Conservation (phyloP, 441 rosid genomes). For the Pelargonium exstipulatum region DNA sequence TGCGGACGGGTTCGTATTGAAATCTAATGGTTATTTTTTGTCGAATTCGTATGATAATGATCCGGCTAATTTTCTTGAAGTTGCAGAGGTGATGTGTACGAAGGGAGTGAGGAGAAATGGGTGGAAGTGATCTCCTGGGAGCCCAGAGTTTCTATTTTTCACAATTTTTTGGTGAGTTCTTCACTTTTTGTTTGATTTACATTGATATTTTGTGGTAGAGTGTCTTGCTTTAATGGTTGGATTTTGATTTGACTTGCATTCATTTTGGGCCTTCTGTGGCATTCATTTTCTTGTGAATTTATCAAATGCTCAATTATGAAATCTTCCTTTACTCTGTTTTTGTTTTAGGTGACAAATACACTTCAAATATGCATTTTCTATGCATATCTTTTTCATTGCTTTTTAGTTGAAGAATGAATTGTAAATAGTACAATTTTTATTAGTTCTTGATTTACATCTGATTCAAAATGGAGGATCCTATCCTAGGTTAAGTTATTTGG, state of each 20-base stretch:
- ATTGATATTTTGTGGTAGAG: not conserved
- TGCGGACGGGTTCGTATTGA: constrained; percentile 6
- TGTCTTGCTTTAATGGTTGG: not conserved
- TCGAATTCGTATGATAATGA: not conserved
- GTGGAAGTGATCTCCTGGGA: constrained; percentile 30
- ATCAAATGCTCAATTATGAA: not conserved
- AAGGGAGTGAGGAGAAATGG: constrained; percentile 30
- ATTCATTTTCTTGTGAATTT: not conserved
- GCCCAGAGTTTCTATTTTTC: constrained; percentile 25
- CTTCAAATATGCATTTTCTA: not conserved
- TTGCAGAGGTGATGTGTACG: constrained; percentile 16
- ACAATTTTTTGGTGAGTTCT: constrained; percentile 24
- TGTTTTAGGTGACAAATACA: not conserved
- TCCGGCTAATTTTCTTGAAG: not conserved
- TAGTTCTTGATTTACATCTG: not conserved
- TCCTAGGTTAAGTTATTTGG: not conserved
- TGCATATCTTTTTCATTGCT: not conserved
- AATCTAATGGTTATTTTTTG: not conserved
- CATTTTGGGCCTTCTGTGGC: not conserved
- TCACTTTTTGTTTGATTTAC: not conserved
- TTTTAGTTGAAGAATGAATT: not conserved
- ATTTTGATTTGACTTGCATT: not conserved
- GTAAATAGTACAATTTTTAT: not conserved
- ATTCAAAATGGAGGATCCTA: not conserved
- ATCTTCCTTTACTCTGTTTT: too few relatives aligned